Conservation (phyloP, 768 basidiomycete genomes). For the Phanerodontia chrysosporium region DNA sequence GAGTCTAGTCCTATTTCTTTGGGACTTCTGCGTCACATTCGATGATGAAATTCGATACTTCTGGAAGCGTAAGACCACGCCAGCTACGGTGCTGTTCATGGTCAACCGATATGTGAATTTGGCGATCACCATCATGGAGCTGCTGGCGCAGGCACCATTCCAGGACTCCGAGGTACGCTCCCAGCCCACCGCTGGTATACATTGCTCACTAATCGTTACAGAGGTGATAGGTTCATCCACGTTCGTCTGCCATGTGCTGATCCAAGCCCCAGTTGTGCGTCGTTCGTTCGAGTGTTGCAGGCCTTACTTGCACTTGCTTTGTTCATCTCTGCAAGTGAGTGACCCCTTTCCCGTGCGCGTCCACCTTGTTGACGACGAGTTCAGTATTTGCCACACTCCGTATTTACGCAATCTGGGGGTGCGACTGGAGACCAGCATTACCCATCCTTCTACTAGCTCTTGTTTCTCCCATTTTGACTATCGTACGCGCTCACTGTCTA, state of each 20-base stretch:
- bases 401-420: slow-evolving; percentile 18
- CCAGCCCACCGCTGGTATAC: too few relatives aligned
- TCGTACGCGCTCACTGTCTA: slow-evolving; percentile 13
- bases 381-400: slow-evolving; percentile 15
- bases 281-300: slow-evolving; percentile 14
- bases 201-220: background rate
- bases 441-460: slow-evolving; percentile 13
- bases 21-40: slow-evolving; percentile 17
- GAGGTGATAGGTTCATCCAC: too few relatives aligned
- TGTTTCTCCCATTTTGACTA: slow-evolving; percentile 7
- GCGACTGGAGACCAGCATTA: slow-evolving; percentile 17
- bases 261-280: slow-evolving; percentile 7
- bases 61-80: slow-evolving; percentile 11
- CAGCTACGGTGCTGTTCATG: slow-evolving; percentile 16
- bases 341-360: too few relatives aligned
- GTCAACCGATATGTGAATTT: slow-evolving; percentile 20
- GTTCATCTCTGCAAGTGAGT: slow-evolving; percentile 13
- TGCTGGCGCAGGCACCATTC: slow-evolving; percentile 15
- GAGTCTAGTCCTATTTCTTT: slow-evolving; percentile 13
- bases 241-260: background rate
- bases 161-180: slow-evolving; percentile 45
- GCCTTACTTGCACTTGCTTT: background rate
- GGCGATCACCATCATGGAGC: slow-evolving; percentile 14
- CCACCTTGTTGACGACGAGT: too few relatives aligned
- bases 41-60: slow-evolving; percentile 10